Conservation (phyloP, 371 early-diverging fungal genomes). For the Apophysomyces sp. region DNA sequence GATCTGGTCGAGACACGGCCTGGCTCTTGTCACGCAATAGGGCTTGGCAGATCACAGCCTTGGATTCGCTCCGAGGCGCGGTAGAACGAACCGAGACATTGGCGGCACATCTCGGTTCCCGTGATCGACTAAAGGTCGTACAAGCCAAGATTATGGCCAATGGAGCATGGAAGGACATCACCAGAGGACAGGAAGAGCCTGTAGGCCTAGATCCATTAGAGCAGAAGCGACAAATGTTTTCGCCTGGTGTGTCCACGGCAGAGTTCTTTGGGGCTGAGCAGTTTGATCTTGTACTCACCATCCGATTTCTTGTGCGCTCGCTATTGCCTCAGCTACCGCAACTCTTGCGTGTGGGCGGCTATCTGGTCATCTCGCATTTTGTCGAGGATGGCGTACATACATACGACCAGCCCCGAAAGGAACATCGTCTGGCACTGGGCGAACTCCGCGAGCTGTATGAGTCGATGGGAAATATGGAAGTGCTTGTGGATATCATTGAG, state of each 20-base stretch:
- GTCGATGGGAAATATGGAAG: slow-evolving; percentile 16
- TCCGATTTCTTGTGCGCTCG: slow-evolving; percentile 40
- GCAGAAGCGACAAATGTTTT: background rate
- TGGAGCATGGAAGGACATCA: slow-evolving; percentile 28
- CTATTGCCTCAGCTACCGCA: slow-evolving; percentile 22
- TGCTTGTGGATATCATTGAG: slow-evolving; percentile 37
- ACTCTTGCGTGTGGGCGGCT: slow-evolving; percentile 35
- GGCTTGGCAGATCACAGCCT: slow-evolving; percentile 34
- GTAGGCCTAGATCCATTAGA: slow-evolving; percentile 1
- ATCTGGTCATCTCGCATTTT: slow-evolving; percentile 44
- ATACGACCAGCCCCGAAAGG: slow-evolving; percentile 34
- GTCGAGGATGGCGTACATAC: slow-evolving; percentile 31
- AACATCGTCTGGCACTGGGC: slow-evolving; percentile 28
- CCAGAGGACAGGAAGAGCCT: background rate
- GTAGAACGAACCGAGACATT: slow-evolving; percentile 31
- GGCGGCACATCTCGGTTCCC: slow-evolving; percentile 16
- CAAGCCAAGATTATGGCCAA: slow-evolving; percentile 32
- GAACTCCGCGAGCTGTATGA: slow-evolving; percentile 29
- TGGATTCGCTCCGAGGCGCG: slow-evolving; percentile 35
- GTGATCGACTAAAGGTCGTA: slow-evolving; percentile 12
- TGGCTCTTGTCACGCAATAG: slow-evolving; percentile 30
- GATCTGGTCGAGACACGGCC: slow-evolving; percentile 43
- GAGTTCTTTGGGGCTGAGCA: background rate
- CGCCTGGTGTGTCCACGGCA: background rate
- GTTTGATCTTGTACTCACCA: slow-evolving; percentile 41